A percentile compares a stretch with the other conserved stretches of the same genome.
These are phyloP conservation scores for Coniochaeta prunicola DNA, from an alignment of 2,329 filamentous ascomycete species.

Conservation along the genomic window DNA sequence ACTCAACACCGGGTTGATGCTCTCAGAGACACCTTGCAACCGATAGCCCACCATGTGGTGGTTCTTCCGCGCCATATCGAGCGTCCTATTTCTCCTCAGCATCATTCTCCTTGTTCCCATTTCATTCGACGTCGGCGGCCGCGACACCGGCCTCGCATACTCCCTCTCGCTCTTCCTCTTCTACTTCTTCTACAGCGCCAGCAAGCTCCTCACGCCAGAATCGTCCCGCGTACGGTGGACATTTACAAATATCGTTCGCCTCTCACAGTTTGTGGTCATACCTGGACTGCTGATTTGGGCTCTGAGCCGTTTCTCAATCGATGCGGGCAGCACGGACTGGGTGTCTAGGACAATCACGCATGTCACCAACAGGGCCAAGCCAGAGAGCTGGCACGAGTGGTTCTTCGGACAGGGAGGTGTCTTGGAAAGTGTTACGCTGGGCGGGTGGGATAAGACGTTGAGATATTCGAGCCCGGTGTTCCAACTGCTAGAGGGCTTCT, in stretches of 20 bases:
- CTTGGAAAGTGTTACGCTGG: constrained; percentile 71
- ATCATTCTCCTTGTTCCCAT: constrained; percentile 94
- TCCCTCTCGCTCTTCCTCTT: constrained; percentile 83
- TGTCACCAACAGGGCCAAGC: constrained; percentile 50
- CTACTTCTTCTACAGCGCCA: constrained; percentile 79
- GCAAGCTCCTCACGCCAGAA: constrained; percentile 76
- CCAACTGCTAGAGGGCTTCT: constrained; percentile 92
- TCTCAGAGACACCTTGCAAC: not conserved
- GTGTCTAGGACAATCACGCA: constrained; percentile 70
- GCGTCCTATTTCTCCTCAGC: constrained; percentile 78
- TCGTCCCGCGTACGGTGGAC: constrained; percentile 67
- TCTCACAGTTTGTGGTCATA: constrained; percentile 80
- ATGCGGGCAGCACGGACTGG: constrained; percentile 72
- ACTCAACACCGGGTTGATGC: not conserved
- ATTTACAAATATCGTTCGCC: constrained; percentile 60
- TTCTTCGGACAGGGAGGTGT: constrained; percentile 81
- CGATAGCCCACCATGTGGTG: constrained; percentile 55
- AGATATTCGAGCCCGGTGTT: constrained; percentile 91
- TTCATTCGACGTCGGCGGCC: constrained; percentile 94
- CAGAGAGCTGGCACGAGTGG: constrained; percentile 71
- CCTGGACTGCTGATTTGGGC: constrained; percentile 89
- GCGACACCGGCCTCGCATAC: constrained; percentile 89
- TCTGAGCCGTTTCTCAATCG: constrained; percentile 88
- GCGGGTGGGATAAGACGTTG: constrained; percentile 81
- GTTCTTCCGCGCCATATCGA: constrained; percentile 73